Evolutionary conservation across 2,329 filamentous ascomycete genomes (phyloP).

Genomic region (Paraconiothyrium sp.): DNA sequence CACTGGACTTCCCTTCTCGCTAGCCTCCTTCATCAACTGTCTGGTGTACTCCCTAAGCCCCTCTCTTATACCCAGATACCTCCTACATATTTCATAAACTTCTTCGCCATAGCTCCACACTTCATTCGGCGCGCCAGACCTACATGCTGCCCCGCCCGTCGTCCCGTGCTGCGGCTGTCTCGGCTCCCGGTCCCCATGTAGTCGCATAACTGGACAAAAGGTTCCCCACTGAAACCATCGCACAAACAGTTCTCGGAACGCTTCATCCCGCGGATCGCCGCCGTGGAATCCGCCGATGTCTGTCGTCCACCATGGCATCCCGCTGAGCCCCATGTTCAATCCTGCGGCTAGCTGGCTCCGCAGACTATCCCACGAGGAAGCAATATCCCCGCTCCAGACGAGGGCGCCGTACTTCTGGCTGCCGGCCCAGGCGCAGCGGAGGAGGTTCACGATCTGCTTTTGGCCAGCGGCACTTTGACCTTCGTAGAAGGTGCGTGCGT

Average conservation of each 20-base stretch:
- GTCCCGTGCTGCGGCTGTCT: conserved; percentile 57
- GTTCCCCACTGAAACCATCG: conserved; percentile 76
- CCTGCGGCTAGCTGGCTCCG: conserved; percentile 70
- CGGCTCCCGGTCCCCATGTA: conserved; percentile 73
- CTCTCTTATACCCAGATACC: conserved; percentile 68
- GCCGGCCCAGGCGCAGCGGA: conserved; percentile 66
- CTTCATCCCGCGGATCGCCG: conserved; percentile 64
- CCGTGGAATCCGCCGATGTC: conserved; percentile 77
- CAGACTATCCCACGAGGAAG: conserved; percentile 68
- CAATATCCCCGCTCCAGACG: conserved; percentile 74
- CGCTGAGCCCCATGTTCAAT: conserved; percentile 71
- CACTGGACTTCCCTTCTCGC: conserved; percentile 67
- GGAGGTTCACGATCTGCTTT: conserved; percentile 66
- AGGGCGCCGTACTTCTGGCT: conserved; percentile 72
- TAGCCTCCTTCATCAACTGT: conserved; percentile 67
- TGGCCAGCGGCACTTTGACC: conserved; percentile 65
- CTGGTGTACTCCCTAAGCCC: conserved; percentile 67
- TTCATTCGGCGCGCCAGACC: conserved; percentile 66
- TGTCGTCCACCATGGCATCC: conserved; percentile 75
- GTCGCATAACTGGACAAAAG: conserved; percentile 73
- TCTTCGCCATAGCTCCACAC: conserved; percentile 73
- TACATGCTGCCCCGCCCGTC: conserved; percentile 49
- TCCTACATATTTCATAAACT: conserved; percentile 68
- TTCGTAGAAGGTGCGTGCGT: conserved; percentile 68
- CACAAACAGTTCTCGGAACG: conserved; percentile 70